phyloP scores from a whole-genome alignment of 805 yeast genomes.

The Kuraishia cidri region DNA sequence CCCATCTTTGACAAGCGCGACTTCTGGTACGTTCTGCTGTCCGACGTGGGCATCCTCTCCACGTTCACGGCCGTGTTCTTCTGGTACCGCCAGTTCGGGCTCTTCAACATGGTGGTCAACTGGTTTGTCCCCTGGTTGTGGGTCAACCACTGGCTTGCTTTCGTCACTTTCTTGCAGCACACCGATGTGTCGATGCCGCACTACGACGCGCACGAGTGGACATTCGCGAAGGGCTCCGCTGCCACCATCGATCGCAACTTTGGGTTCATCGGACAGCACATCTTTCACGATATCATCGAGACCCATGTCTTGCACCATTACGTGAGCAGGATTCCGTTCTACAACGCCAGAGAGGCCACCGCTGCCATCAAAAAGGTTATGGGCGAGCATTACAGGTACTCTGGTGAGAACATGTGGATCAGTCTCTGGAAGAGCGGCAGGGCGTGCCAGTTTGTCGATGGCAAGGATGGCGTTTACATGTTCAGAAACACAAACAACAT shows the following conservation, averaged over 20 bases:
- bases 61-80: slow-evolving; percentile 45
- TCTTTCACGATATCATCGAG: slow-evolving; percentile 85
- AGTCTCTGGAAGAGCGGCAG: slow-evolving; percentile 56
- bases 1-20: slow-evolving; percentile 70
- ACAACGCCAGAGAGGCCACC: slow-evolving; percentile 75
- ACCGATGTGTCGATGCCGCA: slow-evolving; percentile 76
- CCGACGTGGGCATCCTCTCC: slow-evolving; percentile 62
- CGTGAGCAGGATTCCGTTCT: slow-evolving; percentile 78
- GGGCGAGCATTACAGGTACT: slow-evolving; percentile 70
- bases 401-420: slow-evolving; percentile 67
- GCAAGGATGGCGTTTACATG: slow-evolving; percentile 64
- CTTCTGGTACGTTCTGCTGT: slow-evolving; percentile 59
- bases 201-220: slow-evolving; percentile 71
- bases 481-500: slow-evolving; percentile 61
- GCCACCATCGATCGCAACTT: slow-evolving; percentile 82
- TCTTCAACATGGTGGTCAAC: slow-evolving; percentile 51
- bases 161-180: slow-evolving; percentile 80
- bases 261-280: slow-evolving; percentile 68
- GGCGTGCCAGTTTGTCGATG: slow-evolving; percentile 67
- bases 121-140: slow-evolving; percentile 73
- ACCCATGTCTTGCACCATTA: slow-evolving; percentile 87
- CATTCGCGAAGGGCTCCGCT: slow-evolving; percentile 83
- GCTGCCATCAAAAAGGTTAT: slow-evolving; percentile 73
- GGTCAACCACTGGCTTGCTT: slow-evolving; percentile 87
- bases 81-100: slow-evolving; percentile 57